Conservation (phyloP, 2,329 filamentous ascomycete genomes). For the Fusarium solani-melongenae region DNA sequence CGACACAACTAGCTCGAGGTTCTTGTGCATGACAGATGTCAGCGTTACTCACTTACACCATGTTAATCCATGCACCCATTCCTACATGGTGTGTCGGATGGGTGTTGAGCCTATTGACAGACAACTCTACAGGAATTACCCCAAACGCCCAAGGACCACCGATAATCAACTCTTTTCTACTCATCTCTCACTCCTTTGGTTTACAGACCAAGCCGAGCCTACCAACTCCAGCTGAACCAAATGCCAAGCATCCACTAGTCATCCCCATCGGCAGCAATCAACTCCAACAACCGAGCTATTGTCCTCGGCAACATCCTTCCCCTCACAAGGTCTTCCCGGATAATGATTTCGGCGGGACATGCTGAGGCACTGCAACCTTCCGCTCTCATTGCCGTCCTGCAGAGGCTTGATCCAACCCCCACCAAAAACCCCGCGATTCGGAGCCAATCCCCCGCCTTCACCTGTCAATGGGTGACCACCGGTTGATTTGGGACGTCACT, state of each 20-base stretch:
- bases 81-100: background rate
- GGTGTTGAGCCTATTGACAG: background rate
- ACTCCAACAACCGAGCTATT: background rate
- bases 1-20: background rate
- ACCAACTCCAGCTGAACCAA: background rate
- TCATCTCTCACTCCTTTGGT: background rate
- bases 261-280: background rate
- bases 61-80: background rate
- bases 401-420: background rate
- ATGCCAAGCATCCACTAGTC: background rate
- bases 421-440: conserved; percentile 2
- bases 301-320: background rate
- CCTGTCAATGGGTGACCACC: background rate
- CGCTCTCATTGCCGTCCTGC: background rate
- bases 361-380: background rate
- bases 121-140: background rate
- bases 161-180: background rate
- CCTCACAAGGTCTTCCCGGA: background rate
- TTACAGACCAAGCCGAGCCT: background rate
- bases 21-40: background rate
- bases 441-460: background rate
- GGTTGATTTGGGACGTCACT: conserved; percentile 1
- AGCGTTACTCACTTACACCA: background rate
- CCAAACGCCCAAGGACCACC: background rate
- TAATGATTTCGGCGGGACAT: background rate